These are phyloP conservation scores for Alliaria petiolata DNA, from an alignment of 345 rosid species.

Conservation along the genomic window DNA sequence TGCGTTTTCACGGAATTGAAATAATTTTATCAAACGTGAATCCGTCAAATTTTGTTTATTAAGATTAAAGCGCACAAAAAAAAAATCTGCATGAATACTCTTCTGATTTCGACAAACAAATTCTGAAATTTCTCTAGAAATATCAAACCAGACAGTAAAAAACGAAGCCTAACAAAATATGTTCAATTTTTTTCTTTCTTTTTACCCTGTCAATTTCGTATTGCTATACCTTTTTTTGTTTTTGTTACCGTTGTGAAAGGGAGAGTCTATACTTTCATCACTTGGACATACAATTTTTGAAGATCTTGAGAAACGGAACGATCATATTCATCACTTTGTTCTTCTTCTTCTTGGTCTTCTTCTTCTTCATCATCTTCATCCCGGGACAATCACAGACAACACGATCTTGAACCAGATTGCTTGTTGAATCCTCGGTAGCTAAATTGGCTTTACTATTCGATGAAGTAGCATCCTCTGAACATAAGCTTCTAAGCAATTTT, in stretches of 20 bases:
- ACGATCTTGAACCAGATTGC: constrained; percentile 14
- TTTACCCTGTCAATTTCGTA: constrained; percentile 1
- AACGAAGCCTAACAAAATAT: not conserved
- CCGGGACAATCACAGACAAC: constrained; percentile 19
- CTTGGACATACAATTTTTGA: constrained; percentile 24
- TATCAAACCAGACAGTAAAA: not conserved
- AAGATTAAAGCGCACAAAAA: not conserved
- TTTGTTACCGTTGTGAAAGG: not conserved
- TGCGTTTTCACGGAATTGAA: not conserved
- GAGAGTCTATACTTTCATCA: not conserved
- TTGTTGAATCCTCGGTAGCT: constrained; percentile 14
- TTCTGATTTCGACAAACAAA: not conserved
- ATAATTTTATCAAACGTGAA: not conserved
- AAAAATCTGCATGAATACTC: not conserved
- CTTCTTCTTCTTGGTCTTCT: constrained; percentile 5
- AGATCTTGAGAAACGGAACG: constrained; percentile 16
- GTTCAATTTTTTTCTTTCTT: not conserved
- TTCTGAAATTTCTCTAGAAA: not conserved
- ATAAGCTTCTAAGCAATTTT: constrained; percentile 24
- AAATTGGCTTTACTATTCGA: not conserved
- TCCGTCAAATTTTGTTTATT: not conserved
- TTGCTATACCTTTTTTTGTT: not conserved
- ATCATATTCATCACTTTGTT: constrained; percentile 20
- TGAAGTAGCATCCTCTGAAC: not conserved
- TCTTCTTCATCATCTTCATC: constrained; percentile 1